Conservation (phyloP, 2,329 filamentous ascomycete genomes). For the Penicillium decumbens region DNA sequence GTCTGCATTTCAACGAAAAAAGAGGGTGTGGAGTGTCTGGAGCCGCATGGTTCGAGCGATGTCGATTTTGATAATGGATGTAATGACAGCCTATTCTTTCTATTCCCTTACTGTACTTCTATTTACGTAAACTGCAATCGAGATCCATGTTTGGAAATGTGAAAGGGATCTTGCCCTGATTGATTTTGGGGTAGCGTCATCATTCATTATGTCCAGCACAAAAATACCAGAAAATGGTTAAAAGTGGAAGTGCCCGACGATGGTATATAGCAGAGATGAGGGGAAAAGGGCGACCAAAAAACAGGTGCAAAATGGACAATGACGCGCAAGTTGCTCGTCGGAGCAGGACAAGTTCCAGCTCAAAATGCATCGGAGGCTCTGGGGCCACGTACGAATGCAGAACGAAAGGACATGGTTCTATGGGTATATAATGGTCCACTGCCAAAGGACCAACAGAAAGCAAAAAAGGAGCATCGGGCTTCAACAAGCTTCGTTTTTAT, state of each 20-base stretch:
- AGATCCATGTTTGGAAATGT: constrained; percentile 1
- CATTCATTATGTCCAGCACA: constrained; percentile 22
- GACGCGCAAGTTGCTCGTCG: background rate
- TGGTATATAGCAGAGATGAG: constrained; percentile 16
- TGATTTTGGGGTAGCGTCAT: constrained; percentile 16
- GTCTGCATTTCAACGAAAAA: constrained; percentile 8
- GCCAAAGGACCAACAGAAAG: background rate
- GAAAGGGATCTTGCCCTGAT: constrained; percentile 2
- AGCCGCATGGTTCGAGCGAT: constrained; percentile 17
- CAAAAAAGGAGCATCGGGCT: background rate
- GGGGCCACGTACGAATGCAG: constrained; percentile 1
- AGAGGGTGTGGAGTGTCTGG: constrained; percentile 12
- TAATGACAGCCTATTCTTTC: constrained; percentile 23
- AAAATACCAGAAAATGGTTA: constrained; percentile 9
- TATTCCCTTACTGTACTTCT: background rate
- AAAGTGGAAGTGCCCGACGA: constrained; percentile 9
- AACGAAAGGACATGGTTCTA: background rate
- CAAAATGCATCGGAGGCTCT: background rate
- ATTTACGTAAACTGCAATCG: background rate
- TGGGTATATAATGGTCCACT: constrained; percentile 15
- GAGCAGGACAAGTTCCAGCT: constrained; percentile 1
- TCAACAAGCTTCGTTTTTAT: background rate
- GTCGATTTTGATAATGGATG: constrained; percentile 29
- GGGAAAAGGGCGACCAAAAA: constrained; percentile 3
- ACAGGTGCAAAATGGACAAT: constrained; percentile 9